Evolutionary conservation across 2,329 filamentous ascomycete genomes (phyloP).

Genomic region (Cercospora sp.): DNA sequence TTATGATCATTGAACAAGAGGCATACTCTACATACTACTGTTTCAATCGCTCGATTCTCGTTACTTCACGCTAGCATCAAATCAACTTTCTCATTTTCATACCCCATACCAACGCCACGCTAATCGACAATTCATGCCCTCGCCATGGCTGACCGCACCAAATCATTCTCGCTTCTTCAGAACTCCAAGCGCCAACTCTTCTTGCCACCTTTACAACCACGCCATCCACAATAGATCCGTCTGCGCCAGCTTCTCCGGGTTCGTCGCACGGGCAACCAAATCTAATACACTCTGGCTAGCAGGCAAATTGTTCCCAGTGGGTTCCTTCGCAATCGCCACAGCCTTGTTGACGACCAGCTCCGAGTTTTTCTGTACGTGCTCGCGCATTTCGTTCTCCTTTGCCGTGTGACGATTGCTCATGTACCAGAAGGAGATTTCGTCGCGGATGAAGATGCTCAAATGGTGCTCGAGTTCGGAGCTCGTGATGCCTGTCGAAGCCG

Average conservation of each 20-base stretch:
- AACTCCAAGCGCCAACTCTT: neutral
- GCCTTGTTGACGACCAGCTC: slow-evolving; percentile 91
- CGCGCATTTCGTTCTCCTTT: slow-evolving; percentile 69
- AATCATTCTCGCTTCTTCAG: neutral
- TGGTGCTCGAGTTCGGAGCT: slow-evolving; percentile 83
- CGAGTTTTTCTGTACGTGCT: slow-evolving; percentile 80
- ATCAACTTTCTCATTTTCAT: neutral
- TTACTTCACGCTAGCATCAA: neutral
- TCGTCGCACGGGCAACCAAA: slow-evolving; percentile 85
- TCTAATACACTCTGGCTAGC: slow-evolving; percentile 98
- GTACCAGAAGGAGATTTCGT: slow-evolving; percentile 98
- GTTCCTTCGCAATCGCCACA: slow-evolving; percentile 71
- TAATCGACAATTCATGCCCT: neutral
- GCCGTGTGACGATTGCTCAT: slow-evolving; percentile 70
- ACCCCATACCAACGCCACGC: neutral
- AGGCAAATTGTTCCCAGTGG: slow-evolving; percentile 70
- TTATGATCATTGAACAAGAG: neutral
- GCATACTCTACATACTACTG: neutral
- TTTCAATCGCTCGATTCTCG: neutral
- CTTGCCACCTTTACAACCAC: slow-evolving; percentile 63
- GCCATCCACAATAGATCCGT: slow-evolving; percentile 97
- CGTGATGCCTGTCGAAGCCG: slow-evolving; percentile 27
- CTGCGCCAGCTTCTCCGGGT: slow-evolving; percentile 82
- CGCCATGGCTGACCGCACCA: neutral
- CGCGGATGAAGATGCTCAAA: slow-evolving; percentile 88